These are phyloP conservation scores for Corymbia citriodora DNA, from an alignment of 441 rosid species.

Conservation along the genomic window DNA sequence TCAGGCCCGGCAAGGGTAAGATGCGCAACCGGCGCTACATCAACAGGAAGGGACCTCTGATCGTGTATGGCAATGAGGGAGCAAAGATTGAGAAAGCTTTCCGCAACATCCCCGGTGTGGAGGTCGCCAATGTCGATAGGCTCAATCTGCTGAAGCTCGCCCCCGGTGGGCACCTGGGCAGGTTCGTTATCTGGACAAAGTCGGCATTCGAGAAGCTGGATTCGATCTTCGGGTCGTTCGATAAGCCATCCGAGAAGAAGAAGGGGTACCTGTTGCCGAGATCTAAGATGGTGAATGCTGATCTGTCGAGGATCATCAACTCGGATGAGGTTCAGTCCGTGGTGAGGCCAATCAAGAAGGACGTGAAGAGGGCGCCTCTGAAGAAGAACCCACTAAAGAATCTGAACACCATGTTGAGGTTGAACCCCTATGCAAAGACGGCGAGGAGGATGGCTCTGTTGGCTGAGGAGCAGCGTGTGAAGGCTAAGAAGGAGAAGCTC, in stretches of 20 bases:
- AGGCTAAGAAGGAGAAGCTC: constrained; percentile 96
- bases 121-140: constrained; percentile 78
- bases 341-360: constrained; percentile 73
- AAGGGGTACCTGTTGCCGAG: constrained; percentile 82
- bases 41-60: constrained; percentile 81
- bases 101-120: constrained; percentile 88
- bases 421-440: constrained; percentile 92
- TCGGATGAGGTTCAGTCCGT: constrained; percentile 97
- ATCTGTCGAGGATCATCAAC: constrained; percentile 84
- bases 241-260: constrained; percentile 82
- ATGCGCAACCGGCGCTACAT: constrained; percentile 86
- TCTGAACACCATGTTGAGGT: constrained; percentile 62
- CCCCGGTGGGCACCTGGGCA: constrained; percentile 93
- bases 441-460: constrained; percentile 87
- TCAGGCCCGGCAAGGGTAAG: constrained; percentile 87
- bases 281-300: constrained; percentile 91
- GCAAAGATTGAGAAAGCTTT: constrained; percentile 84
- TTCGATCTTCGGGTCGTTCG: constrained; percentile 74
- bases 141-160: constrained; percentile 80
- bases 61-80: constrained; percentile 78
- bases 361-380: constrained; percentile 62
- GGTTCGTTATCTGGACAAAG: constrained; percentile 94
- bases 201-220: constrained; percentile 92
- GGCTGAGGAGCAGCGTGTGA: constrained; percentile 86
- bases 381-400: constrained; percentile 98